Evolutionary conservation across 1,284 basidiomycete genomes (phyloP), one percentile per base, ranked within the genome.

Genomic region (Inonotus hispidus): DNA sequence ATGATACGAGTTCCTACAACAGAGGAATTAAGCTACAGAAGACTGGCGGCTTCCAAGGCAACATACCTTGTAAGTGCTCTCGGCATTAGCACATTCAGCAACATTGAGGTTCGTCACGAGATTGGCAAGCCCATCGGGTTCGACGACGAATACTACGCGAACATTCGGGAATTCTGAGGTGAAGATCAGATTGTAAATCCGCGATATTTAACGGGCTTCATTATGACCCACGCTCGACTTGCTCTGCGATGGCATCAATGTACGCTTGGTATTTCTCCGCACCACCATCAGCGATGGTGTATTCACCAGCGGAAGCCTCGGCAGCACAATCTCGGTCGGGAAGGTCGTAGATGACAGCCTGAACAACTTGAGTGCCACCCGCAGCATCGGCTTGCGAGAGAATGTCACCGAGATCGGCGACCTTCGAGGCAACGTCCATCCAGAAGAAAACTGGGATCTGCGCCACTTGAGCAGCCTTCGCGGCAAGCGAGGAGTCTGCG

Each of bases 311-410:
- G 29, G 64, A 65, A 7, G 66, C 41, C 29, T 63, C 58, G 10
- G 66, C 66, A 25, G 66, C 62, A 47, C 66, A 66, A 29, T 66
- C 66, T 32, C 66, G 64, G 47, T 66, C 66, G 25, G 66, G 66
- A 19, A 66, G 61, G 53, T 66, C 64, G 58, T 66, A 66, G 21
- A 66, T 66, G n/a, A 66, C 66, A 47, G 64, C 63, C 37, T 66
- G 64, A 13, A 66, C 66, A 37, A 66, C 41, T 47, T 65, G 64
- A 13, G 59, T 69, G 45, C 65, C 65, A 21, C 66, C 68, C 14
- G 63, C 64, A 46, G 65, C 64, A 21, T 61, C 53, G 13, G 70
- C 69, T 21, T 66, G 65, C n/a, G 67, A 64, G 47, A 70, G 69
- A 64, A 68, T 67, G 13, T 66, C 62, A 35, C 63, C 64, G 29